phyloP scores from a whole-genome alignment of 2,329 filamentous ascomycete genomes.

The Epichloe bromicola region DNA sequence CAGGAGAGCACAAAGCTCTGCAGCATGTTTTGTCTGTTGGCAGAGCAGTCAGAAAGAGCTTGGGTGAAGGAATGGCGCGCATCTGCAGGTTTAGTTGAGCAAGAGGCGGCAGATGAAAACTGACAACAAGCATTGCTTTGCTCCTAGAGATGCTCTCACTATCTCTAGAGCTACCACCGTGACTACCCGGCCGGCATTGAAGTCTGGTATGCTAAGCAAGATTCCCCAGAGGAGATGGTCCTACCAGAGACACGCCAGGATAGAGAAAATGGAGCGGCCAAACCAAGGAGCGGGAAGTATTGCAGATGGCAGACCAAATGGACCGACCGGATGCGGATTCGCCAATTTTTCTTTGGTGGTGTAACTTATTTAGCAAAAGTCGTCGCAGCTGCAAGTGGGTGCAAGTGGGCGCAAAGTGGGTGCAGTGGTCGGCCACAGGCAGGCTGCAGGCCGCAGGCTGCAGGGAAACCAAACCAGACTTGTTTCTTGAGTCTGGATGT shows the following conservation, averaged over 20 bases:
- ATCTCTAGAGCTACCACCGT: conserved; percentile 61
- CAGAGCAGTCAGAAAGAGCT: conserved; percentile 11
- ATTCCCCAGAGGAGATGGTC: background rate
- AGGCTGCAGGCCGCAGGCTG: no score
- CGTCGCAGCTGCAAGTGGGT: conserved; percentile 10
- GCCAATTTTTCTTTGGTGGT: conserved; percentile 13
- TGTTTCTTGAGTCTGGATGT: no score
- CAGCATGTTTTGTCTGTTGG: conserved; percentile 55
- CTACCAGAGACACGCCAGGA: background rate
- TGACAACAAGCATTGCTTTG: conserved; percentile 44
- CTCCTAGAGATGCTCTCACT: conserved; percentile 66
- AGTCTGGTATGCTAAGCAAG: conserved; percentile 5
- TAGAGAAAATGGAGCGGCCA: background rate
- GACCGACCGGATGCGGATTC: background rate
- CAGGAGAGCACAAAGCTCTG: conserved; percentile 81
- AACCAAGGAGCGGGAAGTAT: background rate
- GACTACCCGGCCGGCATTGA: conserved; percentile 59
- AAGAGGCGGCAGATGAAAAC: conserved; percentile 15
- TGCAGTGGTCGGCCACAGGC: conserved; percentile 1
- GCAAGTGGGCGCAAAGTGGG: conserved; percentile 8
- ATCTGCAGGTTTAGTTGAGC: conserved; percentile 7
- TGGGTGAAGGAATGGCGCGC: background rate
- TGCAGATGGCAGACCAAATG: background rate
- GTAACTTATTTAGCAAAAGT: conserved; percentile 13
- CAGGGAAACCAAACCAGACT: no score